Base-by-base conservation (phyloP, 2,329 filamentous ascomycete genomes). In the Aspergillus fructus region DNA sequence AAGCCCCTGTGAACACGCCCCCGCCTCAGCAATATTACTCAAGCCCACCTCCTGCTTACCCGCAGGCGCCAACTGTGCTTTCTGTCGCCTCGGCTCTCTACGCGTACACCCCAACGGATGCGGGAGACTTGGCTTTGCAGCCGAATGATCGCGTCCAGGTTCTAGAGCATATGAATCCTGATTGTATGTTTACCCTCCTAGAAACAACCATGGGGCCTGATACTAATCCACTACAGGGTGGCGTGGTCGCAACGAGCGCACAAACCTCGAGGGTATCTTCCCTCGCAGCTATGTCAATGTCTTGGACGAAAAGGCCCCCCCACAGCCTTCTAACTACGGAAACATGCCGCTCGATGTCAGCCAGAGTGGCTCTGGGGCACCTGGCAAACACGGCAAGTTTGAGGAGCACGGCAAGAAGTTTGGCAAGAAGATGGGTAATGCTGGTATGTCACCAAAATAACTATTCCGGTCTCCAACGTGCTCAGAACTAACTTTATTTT, bases 111-210 rank as follows among this genome's bases (percentile, higher is more conserved):
- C 90, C 88, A 8, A 82, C 88, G 41, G 93, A 96, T 71, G 83
- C 87, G 4, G 91, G 91, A 59, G 93, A 97, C 72, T 81, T 96
- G 62, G 85, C 85, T 2, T 85, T 97, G 59, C 85, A 91, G 70
- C 87, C 89, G 60, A 89, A 93, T 70, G 93, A 97, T 77, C 81
- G 83, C 62, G 82, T 97, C 65, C 83, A 85, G 58, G 89, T 97
- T 21, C 85, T 86, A 64, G 91, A 96, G 77, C 93, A 96, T 79
- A 94, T 96, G 89, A 97, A 97, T 76, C 86, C 88, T 61, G 93
- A 97, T 76, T 97, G 93, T 79, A 76, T 42, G 77, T 67, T 52
- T 39, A 12, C 13, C 24, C 23, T 23, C 46, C 9, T 11, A 45
- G 21, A 21, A 4, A 11, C 11, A 30, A 19, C 23, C 4, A 23